Evolutionary conservation across 1,284 basidiomycete species (phyloP), one percentile per base, ranked within the genome.

Genomic region (Ustilago lituana): DNA sequence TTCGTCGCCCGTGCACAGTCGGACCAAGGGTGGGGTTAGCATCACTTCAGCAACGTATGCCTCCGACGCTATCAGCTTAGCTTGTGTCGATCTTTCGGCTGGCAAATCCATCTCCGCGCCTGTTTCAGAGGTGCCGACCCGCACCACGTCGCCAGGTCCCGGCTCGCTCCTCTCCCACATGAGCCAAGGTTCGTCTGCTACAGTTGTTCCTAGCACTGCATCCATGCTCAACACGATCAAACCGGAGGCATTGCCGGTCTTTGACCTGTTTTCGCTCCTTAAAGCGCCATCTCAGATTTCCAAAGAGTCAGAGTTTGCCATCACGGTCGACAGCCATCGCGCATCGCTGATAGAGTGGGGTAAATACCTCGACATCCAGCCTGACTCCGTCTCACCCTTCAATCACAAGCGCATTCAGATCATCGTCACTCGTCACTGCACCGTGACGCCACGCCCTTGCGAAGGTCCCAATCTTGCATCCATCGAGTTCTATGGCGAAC

Each of bases 401-500:
- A 91, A 94, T 80, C 97, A 95, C 79, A 95, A 98, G 80, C 88
- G 89, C 73, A 90, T 98, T 81, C 88, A 86, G 72, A 79, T 93
- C 9, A 88, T 89, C 84, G 88, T 89, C 72, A 90, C 88, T 74
- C 89, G 87, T 9, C 85, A 92, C 32, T 91, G 90, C 20, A 88
- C 88, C 22, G 43, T 87, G 2, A 80, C 82, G 3, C 83, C 83
- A 37, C 84, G 84, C 47, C 84, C 84, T 15, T 87, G 84, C 75
- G 79, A 83, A 5, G 85, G 83, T 37, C 84, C 84, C 22, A 47
- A 82, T 11, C 56, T 94, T 40, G 86, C 87, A 31, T 89, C 90
- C 60, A 88, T 92, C 84, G 90, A 89, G 23, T 98, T 95, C 83
- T 98, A 98, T 79, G 91, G 93, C 44, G 89, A 92, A 57, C 92